Evolutionary conservation across 306 rosid genomes (phyloP).

Genomic region (Cucurbita pepo): DNA sequence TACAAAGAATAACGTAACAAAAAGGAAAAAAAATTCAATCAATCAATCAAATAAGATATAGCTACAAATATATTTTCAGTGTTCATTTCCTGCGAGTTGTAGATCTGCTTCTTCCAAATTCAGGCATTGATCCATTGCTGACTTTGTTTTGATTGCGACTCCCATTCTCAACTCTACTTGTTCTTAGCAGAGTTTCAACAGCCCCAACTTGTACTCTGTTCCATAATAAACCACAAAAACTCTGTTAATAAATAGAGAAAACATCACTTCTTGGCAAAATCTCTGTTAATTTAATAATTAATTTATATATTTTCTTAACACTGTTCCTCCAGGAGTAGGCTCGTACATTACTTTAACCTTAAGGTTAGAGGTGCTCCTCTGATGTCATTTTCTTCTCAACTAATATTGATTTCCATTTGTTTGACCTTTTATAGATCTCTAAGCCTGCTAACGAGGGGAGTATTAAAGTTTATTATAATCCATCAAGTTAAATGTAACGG

Average conservation of each 20-base stretch:
- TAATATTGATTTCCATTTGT: no score
- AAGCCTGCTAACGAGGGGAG: no score
- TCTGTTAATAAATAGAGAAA: background rate
- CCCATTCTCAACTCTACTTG: constrained; percentile 5
- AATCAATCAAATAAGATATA: background rate
- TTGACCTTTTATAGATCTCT: no score
- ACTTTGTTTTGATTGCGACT: constrained; percentile 40
- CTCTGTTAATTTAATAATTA: background rate
- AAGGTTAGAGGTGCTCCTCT: no score
- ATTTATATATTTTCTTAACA: no score
- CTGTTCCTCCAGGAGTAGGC: no score
- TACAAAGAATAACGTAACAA: background rate
- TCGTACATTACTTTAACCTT: no score
- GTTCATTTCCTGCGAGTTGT: constrained; percentile 62
- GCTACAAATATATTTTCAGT: background rate
- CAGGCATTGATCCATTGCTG: constrained; percentile 34
- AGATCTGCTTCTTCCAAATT: constrained; percentile 61
- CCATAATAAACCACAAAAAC: background rate
- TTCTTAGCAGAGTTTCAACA: background rate
- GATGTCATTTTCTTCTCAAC: no score
- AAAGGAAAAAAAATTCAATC: background rate
- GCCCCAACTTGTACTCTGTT: background rate
- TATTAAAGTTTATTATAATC: no score
- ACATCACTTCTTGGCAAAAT: background rate
- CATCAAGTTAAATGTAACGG: no score